Conservation (phyloP, 192 early-diverging fungal genomes). For the Umbelopsis sp. region DNA sequence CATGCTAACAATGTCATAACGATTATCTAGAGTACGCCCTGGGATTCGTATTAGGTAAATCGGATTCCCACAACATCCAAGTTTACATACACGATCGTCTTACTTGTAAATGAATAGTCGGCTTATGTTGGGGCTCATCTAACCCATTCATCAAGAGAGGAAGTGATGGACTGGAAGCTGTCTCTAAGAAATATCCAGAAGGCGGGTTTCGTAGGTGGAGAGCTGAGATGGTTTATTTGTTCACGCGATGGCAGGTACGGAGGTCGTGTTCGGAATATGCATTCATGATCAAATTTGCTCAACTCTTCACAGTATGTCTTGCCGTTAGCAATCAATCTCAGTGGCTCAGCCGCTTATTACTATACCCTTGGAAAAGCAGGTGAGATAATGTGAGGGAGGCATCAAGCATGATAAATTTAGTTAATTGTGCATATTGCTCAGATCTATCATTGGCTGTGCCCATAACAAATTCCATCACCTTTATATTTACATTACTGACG, state of each 20-base stretch:
- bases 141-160: constrained; percentile 96
- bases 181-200: constrained; percentile 43
- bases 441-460: constrained; percentile 92
- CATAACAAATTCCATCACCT: constrained; percentile 88
- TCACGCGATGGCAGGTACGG: constrained; percentile 82
- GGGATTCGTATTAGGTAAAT: not conserved
- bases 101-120: constrained; percentile 47
- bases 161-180: constrained; percentile 73
- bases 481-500: constrained; percentile 82
- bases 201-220: constrained; percentile 58
- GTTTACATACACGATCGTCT: not conserved
- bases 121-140: constrained; percentile 93
- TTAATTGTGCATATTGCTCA: constrained; percentile 10
- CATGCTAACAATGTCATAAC: not conserved
- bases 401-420: too few relatives aligned
- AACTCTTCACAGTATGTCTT: constrained; percentile 65
- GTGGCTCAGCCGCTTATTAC: constrained; percentile 92
- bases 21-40: not conserved
- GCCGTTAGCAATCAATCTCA: constrained; percentile 86
- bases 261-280: not conserved
- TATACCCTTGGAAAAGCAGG: constrained; percentile 81
- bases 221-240: constrained; percentile 73
- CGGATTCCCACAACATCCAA: too few relatives aligned
- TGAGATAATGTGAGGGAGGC: constrained; percentile 7
- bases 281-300: not conserved